These are phyloP conservation scores for Aspergillus oerlinghausenensis DNA, from an alignment of 2,329 filamentous ascomycete genomes.

Conservation along the genomic window DNA sequence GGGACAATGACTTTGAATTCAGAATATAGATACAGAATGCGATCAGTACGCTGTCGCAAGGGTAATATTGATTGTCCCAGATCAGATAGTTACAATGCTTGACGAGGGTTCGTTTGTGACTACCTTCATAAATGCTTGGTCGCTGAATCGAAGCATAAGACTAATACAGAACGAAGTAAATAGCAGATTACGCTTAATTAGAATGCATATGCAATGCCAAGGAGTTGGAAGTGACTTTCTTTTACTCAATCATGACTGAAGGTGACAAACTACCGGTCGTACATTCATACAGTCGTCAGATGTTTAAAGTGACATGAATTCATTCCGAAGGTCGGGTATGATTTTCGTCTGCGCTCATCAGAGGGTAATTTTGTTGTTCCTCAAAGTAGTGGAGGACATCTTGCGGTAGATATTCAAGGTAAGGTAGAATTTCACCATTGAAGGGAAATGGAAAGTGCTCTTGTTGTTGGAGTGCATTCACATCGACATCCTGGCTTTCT, in stretches of 20 bases:
- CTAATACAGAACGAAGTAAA: not conserved
- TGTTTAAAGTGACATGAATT: slow-evolving; percentile 4
- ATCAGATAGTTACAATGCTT: not conserved
- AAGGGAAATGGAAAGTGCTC: slow-evolving; percentile 37
- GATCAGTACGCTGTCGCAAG: not conserved
- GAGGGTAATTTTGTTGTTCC: slow-evolving; percentile 30
- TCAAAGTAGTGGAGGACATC: slow-evolving; percentile 58
- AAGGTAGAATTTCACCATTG: slow-evolving; percentile 62
- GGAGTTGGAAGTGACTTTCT: slow-evolving; percentile 6
- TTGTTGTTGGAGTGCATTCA: slow-evolving; percentile 54
- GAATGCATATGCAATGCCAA: slow-evolving; percentile 3
- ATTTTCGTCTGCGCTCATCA: slow-evolving; percentile 29
- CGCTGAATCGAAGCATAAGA: not conserved
- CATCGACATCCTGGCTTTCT: slow-evolving; percentile 72
- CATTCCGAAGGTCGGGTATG: slow-evolving; percentile 19
- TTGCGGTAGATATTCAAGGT: slow-evolving; percentile 68
- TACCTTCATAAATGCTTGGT: not conserved
- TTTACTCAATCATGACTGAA: slow-evolving; percentile 7
- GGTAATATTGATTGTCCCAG: not conserved
- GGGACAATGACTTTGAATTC: not conserved
- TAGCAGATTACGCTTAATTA: slow-evolving; percentile 6
- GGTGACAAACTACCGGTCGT: slow-evolving; percentile 6
- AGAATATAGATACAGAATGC: not conserved
- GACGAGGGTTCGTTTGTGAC: not conserved
- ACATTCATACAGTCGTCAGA: slow-evolving; percentile 5